Evolutionary conservation across 148 eudicot species (phyloP).

Genomic region (Rhododendron griersonianum): DNA sequence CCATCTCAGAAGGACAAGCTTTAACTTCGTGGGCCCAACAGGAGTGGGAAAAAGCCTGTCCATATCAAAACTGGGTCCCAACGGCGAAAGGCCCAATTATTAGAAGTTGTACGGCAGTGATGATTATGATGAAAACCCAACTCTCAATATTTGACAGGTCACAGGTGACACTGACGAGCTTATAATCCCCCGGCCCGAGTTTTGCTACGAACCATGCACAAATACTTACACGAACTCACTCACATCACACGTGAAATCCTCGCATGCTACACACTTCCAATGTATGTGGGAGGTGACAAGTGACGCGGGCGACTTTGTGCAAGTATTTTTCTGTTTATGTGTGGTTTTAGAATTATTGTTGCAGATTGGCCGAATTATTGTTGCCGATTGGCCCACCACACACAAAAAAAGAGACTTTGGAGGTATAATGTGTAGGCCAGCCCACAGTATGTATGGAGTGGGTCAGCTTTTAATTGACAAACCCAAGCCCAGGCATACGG

Average conservation of each 20-base stretch:
- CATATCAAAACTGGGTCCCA: not conserved
- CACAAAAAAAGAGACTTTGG: not conserved
- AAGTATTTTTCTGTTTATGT: too few species aligned
- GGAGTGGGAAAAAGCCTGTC: not conserved
- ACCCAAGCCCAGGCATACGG: not conserved
- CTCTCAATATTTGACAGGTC: not conserved
- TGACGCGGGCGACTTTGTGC: too few species aligned
- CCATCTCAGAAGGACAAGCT: not conserved
- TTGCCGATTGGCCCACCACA: not conserved
- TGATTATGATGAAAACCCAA: not conserved
- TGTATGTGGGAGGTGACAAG: too few species aligned
- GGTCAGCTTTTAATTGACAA: not conserved
- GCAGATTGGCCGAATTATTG: not conserved
- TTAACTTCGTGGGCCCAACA: not conserved
- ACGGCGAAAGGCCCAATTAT: not conserved
- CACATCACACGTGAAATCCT: not conserved
- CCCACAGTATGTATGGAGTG: not conserved
- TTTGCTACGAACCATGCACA: too few species aligned
- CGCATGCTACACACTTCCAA: too few species aligned
- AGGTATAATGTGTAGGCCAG: not conserved
- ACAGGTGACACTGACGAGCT: not conserved
- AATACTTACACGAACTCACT: too few species aligned
- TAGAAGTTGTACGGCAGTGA: not conserved
- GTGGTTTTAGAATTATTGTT: too few species aligned
- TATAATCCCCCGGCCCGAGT: not conserved